phyloP scores from a whole-genome alignment of 2,329 filamentous ascomycete species.

The Cercospora sesami region DNA sequence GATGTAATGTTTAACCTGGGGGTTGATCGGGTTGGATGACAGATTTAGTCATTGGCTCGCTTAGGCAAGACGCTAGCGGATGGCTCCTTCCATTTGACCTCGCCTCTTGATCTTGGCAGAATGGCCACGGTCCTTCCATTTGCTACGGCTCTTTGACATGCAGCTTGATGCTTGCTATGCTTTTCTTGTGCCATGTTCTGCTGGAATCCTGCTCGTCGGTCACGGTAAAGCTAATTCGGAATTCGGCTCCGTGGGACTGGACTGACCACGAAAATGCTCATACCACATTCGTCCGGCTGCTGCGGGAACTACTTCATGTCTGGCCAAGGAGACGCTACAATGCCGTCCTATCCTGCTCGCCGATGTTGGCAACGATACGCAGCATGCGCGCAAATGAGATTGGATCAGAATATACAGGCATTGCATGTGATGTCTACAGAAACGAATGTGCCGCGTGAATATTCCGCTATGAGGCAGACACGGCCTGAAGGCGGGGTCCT shows the following conservation, averaged over 20 bases:
- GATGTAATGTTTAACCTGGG: background rate
- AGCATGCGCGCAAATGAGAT: background rate
- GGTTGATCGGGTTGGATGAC: background rate
- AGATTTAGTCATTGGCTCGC: background rate
- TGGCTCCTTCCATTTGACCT: background rate
- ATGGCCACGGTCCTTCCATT: background rate
- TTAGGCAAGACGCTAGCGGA: background rate
- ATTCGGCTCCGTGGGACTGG: background rate
- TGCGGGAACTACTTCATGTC: constrained; percentile 8
- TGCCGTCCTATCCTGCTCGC: constrained; percentile 14
- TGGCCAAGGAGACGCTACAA: constrained; percentile 11
- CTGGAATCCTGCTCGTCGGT: background rate
- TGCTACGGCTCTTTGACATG: background rate
- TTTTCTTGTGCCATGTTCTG: background rate
- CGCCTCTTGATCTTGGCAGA: background rate
- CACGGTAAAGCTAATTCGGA: background rate
- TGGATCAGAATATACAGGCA: too few species aligned
- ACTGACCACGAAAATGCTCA: background rate
- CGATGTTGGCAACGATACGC: background rate
- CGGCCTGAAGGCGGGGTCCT: background rate
- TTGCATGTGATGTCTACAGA: background rate
- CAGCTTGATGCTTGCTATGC: background rate
- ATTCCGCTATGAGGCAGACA: background rate
- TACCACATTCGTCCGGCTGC: constrained; percentile 7
- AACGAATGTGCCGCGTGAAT: background rate